Evolutionary conservation across 2,329 filamentous ascomycete genomes (phyloP).

Genomic region (Gnomoniopsis sp.): DNA sequence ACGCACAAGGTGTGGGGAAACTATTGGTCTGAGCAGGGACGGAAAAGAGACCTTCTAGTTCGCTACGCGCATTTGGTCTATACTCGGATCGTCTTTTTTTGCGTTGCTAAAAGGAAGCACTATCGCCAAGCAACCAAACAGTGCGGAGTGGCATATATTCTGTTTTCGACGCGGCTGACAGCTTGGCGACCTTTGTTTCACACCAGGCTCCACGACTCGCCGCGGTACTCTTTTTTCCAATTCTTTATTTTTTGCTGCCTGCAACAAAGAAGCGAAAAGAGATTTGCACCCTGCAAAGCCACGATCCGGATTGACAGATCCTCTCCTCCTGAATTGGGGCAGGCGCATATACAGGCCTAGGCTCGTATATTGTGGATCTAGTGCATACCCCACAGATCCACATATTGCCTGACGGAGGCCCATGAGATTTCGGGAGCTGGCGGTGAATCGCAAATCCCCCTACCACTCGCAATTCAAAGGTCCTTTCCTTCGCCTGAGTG

Average conservation of each 20-base stretch:
- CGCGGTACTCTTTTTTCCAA: no score
- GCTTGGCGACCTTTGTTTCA: no score
- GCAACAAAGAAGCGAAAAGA: not conserved
- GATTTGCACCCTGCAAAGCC: not conserved
- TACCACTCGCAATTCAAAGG: not conserved
- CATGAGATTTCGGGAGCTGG: slow-evolving; percentile 13
- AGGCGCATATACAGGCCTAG: not conserved
- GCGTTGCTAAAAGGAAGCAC: no score
- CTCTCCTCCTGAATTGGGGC: not conserved
- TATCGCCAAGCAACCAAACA: no score
- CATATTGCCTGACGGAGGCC: slow-evolving; percentile 16
- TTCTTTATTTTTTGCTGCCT: slow-evolving; percentile 4
- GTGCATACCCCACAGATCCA: slow-evolving; percentile 16
- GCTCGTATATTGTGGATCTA: slow-evolving; percentile 19
- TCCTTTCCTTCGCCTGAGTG: not conserved
- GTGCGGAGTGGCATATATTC: no score
- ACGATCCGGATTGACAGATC: slow-evolving; percentile 1
- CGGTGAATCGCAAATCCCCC: slow-evolving; percentile 7
- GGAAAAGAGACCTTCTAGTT: not conserved
- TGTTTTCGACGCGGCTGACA: no score
- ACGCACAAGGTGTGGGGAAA: not conserved
- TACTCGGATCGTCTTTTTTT: no score
- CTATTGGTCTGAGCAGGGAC: not conserved
- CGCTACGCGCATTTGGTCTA: no score
- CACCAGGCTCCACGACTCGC: not conserved